Evolutionary conservation across 257 asterid genomes (phyloP), one percentile per base, ranked within the genome.

Genomic region (Ligustrum vulgare): DNA sequence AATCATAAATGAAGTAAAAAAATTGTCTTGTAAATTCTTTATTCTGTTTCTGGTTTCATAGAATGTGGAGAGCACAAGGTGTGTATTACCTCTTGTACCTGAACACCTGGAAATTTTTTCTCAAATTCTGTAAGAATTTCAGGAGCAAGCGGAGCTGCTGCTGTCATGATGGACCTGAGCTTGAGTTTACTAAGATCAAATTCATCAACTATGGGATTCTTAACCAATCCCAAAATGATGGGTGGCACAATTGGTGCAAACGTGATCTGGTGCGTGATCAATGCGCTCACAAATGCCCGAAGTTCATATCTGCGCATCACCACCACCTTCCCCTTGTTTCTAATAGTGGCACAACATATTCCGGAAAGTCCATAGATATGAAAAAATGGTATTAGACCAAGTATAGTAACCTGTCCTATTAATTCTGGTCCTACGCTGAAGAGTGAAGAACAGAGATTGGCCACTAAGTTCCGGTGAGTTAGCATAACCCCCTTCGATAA

Each of bases 181-280:
- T 81, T 86, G 54, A 94, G 89, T 75, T 88, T 91, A 15, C 56
- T 78, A 1, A 92, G 91, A 79, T 94, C 97, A 77, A 89, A 94
- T 22, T 92, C 98, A 41, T 92, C 89, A 1, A 92, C 97, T 0
- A 92, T 83, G 1, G 99, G 98, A 56, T 94, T 91, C 87, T 92
- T 94, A 25, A 94, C 98, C 72, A 94, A 72, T 2, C 91, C 93
- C 28, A 94, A 75, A 79, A 94, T 91, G 73, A 94, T 92, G 8
- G 99, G 99, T 0, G 99, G 99, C 3, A 94, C 99, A 1, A 92
- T 85, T 0, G 99, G 99, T 0, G 97, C 98, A 64, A 94, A 94
- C 0, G 89, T 89, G 85, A 94, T 84, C 75, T 88, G 86, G 36
- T 94, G 96, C 2, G 82, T 77, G 80, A 92, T 88, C 79, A 92